Percentiles rank a stretch among this genome's conserved stretches.
phyloP scores from a whole-genome alignment of 2,329 filamentous ascomycete species.

The Aspergillus aculeatinus region DNA sequence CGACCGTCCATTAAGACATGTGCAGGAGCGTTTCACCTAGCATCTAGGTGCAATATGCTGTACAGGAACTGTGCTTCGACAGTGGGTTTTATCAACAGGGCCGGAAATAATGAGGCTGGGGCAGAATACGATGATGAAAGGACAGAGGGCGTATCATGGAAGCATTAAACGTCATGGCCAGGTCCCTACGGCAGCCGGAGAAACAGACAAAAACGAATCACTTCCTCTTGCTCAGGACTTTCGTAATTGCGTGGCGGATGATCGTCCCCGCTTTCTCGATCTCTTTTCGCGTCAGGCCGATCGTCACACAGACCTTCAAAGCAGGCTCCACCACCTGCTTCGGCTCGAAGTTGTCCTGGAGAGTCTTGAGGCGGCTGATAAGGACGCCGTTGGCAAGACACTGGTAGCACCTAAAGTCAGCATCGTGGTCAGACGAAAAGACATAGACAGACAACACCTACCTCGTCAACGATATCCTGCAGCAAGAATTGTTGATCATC shows the following conservation, averaged over 20 bases:
- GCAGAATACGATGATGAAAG: slow-evolving; percentile 1
- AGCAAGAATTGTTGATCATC: slow-evolving; percentile 82
- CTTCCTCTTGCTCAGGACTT: slow-evolving; percentile 68
- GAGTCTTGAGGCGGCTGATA: slow-evolving; percentile 79
- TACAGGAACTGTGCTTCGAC: slow-evolving; percentile 12
- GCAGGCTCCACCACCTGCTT: slow-evolving; percentile 74
- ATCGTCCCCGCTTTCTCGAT: slow-evolving; percentile 87
- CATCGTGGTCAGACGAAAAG: background rate
- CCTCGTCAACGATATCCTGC: slow-evolving; percentile 95
- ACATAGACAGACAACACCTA: slow-evolving; percentile 40
- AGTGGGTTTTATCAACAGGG: slow-evolving; percentile 9
- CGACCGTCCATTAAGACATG: background rate
- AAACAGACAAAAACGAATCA: slow-evolving; percentile 28
- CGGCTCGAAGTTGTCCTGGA: slow-evolving; percentile 64
- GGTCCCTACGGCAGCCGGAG: background rate
- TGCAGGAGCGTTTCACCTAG: slow-evolving; percentile 2
- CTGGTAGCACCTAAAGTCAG: slow-evolving; percentile 47
- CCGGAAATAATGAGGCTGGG: slow-evolving; percentile 1
- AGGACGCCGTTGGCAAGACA: slow-evolving; percentile 82
- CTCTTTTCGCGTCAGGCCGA: slow-evolving; percentile 86
- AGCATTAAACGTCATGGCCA: slow-evolving; percentile 18
- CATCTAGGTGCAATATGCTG: slow-evolving; percentile 12
- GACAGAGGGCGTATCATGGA: slow-evolving; percentile 11
- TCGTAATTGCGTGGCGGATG: slow-evolving; percentile 90
- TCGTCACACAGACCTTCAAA: slow-evolving; percentile 87